phyloP scores from a whole-genome alignment of 306 rosid genomes.

The Prosopis cineraria region DNA sequence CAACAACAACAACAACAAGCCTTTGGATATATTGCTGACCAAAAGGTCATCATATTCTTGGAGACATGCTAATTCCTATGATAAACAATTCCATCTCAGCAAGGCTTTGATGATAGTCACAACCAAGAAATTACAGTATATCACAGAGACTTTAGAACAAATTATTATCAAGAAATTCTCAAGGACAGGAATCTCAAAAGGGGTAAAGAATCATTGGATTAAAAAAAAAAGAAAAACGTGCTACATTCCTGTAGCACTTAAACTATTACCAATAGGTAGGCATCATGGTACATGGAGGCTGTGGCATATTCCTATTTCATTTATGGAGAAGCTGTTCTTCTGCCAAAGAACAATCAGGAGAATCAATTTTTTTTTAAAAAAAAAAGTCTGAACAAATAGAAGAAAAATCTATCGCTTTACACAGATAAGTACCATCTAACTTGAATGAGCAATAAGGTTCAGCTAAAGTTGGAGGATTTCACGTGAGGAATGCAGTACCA shows the following conservation, averaged over 20 bases:
- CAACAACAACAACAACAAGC: no score
- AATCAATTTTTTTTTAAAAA: not conserved
- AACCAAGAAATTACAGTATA: not conserved
- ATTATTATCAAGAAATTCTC: not conserved
- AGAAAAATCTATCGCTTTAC: not conserved
- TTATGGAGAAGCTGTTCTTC: not conserved
- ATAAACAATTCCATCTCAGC: not conserved
- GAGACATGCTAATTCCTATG: not conserved
- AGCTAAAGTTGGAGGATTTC: not conserved
- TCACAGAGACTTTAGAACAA: not conserved
- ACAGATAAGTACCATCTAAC: not conserved
- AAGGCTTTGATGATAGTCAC: not conserved
- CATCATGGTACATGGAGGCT: not conserved
- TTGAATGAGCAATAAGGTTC: not conserved
- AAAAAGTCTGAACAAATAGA: not conserved
- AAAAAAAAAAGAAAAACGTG: not conserved
- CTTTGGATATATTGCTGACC: no score
- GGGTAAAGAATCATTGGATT: not conserved
- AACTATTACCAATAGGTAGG: conserved; percentile 5
- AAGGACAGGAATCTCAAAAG: not conserved
- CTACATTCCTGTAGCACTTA: conserved; percentile 1
- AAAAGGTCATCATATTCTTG: not conserved
- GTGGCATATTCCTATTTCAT: conserved; percentile 7
- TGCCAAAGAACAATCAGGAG: not conserved
- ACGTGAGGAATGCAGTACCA: not conserved